These are phyloP conservation scores for Hypoxylon lenormandii DNA, from an alignment of 495 filamentous ascomycete species.

Conservation along the genomic window DNA sequence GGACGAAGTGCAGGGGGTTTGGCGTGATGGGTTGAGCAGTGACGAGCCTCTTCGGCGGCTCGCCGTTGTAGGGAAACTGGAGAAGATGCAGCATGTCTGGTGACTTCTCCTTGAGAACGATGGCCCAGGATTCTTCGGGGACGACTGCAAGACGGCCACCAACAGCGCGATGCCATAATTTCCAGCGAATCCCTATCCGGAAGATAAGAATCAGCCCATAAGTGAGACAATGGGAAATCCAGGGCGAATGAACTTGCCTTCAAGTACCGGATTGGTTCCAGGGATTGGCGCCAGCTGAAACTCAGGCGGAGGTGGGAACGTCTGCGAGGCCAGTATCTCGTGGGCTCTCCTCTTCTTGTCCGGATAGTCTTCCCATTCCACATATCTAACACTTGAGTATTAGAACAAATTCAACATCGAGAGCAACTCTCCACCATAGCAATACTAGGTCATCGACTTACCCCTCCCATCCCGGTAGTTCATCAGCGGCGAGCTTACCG, in stretches of 20 bases:
- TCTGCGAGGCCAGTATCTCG: slow-evolving; percentile 67
- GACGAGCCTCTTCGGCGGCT: slow-evolving; percentile 66
- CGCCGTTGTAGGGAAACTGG: slow-evolving; percentile 78
- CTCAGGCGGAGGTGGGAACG: slow-evolving; percentile 69
- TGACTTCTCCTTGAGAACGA: slow-evolving; percentile 70
- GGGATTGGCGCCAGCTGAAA: slow-evolving; percentile 71
- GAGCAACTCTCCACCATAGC: not conserved
- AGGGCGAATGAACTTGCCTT: slow-evolving; percentile 32
- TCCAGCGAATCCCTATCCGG: slow-evolving; percentile 68
- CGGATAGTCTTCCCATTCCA: slow-evolving; percentile 78
- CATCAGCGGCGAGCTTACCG: slow-evolving; percentile 34
- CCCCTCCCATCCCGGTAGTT: slow-evolving; percentile 52
- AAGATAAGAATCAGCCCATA: not conserved
- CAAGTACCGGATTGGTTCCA: slow-evolving; percentile 71
- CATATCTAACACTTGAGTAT: slow-evolving; percentile 55
- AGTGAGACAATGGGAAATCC: not conserved
- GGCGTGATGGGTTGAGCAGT: slow-evolving; percentile 67
- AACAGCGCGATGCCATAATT: slow-evolving; percentile 72
- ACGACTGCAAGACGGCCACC: slow-evolving; percentile 63
- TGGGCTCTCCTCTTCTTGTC: slow-evolving; percentile 71
- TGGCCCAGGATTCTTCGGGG: slow-evolving; percentile 68
- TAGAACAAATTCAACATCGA: not conserved
- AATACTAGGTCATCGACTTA: slow-evolving; percentile 22
- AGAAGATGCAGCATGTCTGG: slow-evolving; percentile 75
- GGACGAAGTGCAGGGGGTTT: slow-evolving; percentile 71